phyloP scores from a whole-genome alignment of 495 filamentous ascomycete genomes.

The Penicillium maclennaniae region DNA sequence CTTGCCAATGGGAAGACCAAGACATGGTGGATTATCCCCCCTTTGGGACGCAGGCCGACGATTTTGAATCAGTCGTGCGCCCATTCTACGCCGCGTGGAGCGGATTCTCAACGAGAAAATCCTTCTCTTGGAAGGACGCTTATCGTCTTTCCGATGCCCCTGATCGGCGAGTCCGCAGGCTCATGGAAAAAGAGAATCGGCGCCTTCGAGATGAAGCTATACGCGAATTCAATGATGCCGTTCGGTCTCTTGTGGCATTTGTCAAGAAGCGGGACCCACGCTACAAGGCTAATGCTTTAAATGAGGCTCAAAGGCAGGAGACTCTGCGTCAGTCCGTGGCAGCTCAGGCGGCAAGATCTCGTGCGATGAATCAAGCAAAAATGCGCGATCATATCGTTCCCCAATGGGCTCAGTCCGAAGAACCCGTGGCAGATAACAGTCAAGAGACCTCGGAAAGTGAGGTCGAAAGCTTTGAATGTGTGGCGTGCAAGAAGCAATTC shows the following conservation, averaged over 20 bases:
- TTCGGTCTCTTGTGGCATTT: conserved; percentile 82
- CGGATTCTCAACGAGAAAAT: conserved; percentile 77
- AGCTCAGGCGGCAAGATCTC: conserved; percentile 78
- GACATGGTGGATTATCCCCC: conserved; percentile 64
- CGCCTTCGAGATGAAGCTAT: conserved; percentile 76
- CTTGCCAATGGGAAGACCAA: conserved; percentile 62
- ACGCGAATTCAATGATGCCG: conserved; percentile 88
- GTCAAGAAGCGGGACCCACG: conserved; percentile 91
- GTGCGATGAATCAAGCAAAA: conserved; percentile 76
- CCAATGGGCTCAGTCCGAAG: conserved; percentile 67
- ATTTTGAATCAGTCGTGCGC: conserved; percentile 66
- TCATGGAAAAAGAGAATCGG: conserved; percentile 96
- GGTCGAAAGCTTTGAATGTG: conserved; percentile 72
- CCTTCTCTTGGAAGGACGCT: conserved; percentile 83
- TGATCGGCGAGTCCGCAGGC: conserved; percentile 73
- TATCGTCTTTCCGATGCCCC: conserved; percentile 81
- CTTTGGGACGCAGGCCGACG: conserved; percentile 69
- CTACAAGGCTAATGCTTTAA: conserved; percentile 64
- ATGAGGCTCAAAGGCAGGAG: conserved; percentile 76
- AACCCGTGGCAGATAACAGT: conserved; percentile 50
- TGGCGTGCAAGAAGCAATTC: conserved; percentile 88
- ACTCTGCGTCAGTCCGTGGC: conserved; percentile 70
- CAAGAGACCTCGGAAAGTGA: conserved; percentile 53
- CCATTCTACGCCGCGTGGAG: conserved; percentile 81
- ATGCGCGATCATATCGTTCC: conserved; percentile 62